Conservation (phyloP, 768 basidiomycete species). For the Leccinellum luteum region DNA sequence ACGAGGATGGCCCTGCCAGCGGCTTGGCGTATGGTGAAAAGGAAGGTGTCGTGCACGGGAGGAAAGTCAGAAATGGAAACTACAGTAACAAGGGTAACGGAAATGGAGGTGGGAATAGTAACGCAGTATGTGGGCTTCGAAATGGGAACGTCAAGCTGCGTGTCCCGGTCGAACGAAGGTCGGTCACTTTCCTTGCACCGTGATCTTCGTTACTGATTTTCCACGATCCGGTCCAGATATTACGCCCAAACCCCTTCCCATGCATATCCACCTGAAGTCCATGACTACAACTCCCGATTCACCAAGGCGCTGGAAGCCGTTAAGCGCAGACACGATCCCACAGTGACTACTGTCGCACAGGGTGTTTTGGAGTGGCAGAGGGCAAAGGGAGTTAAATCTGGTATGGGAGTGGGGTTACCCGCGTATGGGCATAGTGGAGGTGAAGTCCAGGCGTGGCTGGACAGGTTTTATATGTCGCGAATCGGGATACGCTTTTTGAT, state of each 20-base stretch:
- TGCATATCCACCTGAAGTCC: constrained; percentile 87
- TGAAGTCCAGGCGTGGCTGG: constrained; percentile 95
- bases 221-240: constrained; percentile 50
- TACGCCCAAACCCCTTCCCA: constrained; percentile 73
- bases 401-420: constrained; percentile 23
- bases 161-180: constrained; percentile 19
- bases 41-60: constrained; percentile 8
- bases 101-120: constrained; percentile 20
- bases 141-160: constrained; percentile 16
- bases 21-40: constrained; percentile 15
- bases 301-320: constrained; percentile 84
- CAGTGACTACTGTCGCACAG: constrained; percentile 94
- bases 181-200: neutral
- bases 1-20: constrained; percentile 26
- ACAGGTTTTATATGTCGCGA: constrained; percentile 94
- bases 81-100: constrained; percentile 17
- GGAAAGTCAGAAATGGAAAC: constrained; percentile 9
- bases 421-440: constrained; percentile 64
- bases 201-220: constrained; percentile 4
- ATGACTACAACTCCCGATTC: constrained; percentile 89
- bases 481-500: constrained; percentile 96
- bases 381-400: constrained; percentile 29
- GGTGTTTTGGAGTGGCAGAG: constrained; percentile 97
- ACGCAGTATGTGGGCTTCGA: constrained; percentile 12
- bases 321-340: constrained; percentile 94